Percentiles rank a stretch among this genome's conserved stretches.
Evolutionary conservation across 73 alveolate genomes (phyloP).

Genomic region (Tetrahymena borealis): DNA sequence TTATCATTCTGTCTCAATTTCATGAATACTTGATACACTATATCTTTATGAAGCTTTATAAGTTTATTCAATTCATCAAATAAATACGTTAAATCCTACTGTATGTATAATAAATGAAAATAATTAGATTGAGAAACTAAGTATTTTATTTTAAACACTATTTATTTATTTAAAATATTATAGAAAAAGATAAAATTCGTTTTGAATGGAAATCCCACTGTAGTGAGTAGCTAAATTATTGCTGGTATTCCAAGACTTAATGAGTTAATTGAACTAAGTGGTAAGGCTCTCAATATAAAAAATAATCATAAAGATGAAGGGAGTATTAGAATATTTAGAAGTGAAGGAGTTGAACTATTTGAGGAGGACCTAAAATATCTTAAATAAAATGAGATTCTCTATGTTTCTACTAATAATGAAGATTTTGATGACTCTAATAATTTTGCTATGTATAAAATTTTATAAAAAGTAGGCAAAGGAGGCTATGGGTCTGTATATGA

Average conservation of each 20-base stretch:
- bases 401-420: not conserved
- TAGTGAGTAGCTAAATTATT: not conserved
- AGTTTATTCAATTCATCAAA: no score
- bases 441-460: not conserved
- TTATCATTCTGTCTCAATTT: no score
- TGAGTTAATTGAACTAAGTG: not conserved
- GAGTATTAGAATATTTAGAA: not conserved
- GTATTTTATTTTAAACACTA: no score
- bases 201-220: not conserved
- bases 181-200: not conserved
- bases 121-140: no score
- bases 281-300: not conserved
- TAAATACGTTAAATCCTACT: no score
- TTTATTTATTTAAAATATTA: no score
- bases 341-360: not conserved
- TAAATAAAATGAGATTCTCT: not conserved
- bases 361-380: not conserved
- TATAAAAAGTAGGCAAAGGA: conserved; percentile 32
- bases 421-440: conserved; percentile 3
- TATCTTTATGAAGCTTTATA: no score
- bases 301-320: not conserved
- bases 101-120: no score
- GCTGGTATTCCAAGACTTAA: not conserved
- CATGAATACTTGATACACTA: no score
- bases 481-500: conserved; percentile 32